Evolutionary conservation across 225 moss, liverwort and hornwort genomes (phyloP).

Genomic region (Pleurozium schreberi): DNA sequence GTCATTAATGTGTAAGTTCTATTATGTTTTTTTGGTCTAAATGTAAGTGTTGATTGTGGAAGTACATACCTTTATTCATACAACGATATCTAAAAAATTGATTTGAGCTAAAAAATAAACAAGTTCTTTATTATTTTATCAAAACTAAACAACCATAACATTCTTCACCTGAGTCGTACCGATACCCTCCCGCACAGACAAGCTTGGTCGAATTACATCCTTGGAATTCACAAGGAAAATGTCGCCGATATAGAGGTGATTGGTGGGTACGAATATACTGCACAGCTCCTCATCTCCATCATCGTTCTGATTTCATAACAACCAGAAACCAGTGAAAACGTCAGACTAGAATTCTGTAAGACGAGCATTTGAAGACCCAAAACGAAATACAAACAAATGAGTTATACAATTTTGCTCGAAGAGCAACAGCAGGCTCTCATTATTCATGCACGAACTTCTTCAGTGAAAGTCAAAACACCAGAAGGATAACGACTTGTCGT

Average conservation of each 20-base stretch:
- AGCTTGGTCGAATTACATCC: slow-evolving; percentile 92
- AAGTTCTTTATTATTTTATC: background rate
- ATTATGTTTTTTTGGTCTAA: background rate
- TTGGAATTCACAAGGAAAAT: slow-evolving; percentile 87
- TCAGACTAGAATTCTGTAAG: background rate
- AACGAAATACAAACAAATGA: background rate
- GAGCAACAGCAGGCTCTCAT: background rate
- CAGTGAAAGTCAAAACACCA: background rate
- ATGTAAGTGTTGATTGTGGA: background rate
- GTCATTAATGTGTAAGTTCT: background rate
- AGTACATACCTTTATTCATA: background rate
- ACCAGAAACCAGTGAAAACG: background rate
- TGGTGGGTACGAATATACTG: slow-evolving; percentile 96
- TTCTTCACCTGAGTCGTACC: slow-evolving; percentile 19
- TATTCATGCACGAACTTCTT: background rate
- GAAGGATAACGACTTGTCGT: background rate
- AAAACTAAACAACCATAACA: background rate
- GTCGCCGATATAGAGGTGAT: slow-evolving; percentile 97
- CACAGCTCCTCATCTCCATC: slow-evolving; percentile 93
- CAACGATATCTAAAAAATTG: background rate
- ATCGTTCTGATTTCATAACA: slow-evolving; percentile 50
- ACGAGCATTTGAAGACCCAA: background rate
- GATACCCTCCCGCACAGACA: slow-evolving; percentile 98
- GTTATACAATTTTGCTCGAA: background rate
- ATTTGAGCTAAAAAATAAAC: background rate